Conservation (phyloP, 768 basidiomycete genomes). For the Lentinula guzmanii region DNA sequence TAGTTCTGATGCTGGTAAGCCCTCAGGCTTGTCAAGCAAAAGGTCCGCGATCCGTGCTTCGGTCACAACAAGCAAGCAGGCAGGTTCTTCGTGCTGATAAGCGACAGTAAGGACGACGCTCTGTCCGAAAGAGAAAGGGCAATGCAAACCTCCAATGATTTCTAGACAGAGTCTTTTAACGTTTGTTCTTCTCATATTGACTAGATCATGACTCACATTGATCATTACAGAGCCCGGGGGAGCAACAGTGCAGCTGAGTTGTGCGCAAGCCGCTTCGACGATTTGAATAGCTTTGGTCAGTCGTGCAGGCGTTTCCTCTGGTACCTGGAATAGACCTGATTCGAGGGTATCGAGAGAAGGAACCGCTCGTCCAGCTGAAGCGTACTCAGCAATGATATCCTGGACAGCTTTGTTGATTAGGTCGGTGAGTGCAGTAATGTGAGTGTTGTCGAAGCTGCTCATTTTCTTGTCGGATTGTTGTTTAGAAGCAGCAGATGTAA, state of each 20-base stretch:
- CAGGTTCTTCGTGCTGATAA: slow-evolving; percentile 22
- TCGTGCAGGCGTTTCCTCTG: slow-evolving; percentile 13
- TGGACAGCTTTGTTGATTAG: slow-evolving; percentile 24
- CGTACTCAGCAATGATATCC: slow-evolving; percentile 25
- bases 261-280: slow-evolving; percentile 29
- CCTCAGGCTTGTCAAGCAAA: slow-evolving; percentile 27
- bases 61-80: slow-evolving; percentile 26
- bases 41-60: slow-evolving; percentile 31
- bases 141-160: slow-evolving; percentile 5
- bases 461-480: not conserved
- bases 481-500: too few species aligned
- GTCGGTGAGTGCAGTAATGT: slow-evolving; percentile 19
- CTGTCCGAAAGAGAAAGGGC: not conserved
- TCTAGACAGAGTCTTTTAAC: slow-evolving; percentile 4
- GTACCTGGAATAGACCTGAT: slow-evolving; percentile 28
- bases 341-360: slow-evolving; percentile 28
- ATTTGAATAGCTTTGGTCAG: slow-evolving; percentile 23
- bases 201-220: slow-evolving; percentile 17
- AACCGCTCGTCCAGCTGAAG: slow-evolving; percentile 15
- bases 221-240: slow-evolving; percentile 24
- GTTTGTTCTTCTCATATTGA: too few species aligned
- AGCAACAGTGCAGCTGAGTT: slow-evolving; percentile 22
- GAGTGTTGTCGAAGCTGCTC: slow-evolving; percentile 2
- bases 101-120: not conserved
- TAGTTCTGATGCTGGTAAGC: slow-evolving; percentile 28